These are phyloP conservation scores for Stellera chamaejasme DNA, from an alignment of 345 rosid species.

Conservation along the genomic window DNA sequence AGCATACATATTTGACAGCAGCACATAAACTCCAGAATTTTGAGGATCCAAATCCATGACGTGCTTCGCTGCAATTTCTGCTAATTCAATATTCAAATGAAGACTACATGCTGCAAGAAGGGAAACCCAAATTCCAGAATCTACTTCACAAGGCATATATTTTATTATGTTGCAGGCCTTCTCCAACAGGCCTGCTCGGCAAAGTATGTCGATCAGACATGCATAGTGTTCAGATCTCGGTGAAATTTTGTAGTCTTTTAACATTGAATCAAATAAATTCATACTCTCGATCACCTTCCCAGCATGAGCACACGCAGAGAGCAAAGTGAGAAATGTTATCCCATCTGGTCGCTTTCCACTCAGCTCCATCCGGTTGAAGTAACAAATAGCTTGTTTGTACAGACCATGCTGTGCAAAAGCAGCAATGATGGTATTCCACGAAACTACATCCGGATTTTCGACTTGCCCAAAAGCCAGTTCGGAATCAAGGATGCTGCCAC, in stretches of 20 bases:
- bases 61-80: slow-evolving; percentile 21
- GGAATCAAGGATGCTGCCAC: slow-evolving; percentile 23
- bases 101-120: slow-evolving; percentile 23
- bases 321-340: slow-evolving; percentile 25
- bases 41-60: slow-evolving; percentile 18
- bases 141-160: slow-evolving; percentile 20
- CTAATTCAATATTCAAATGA: slow-evolving; percentile 22
- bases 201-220: slow-evolving; percentile 22
- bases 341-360: slow-evolving; percentile 20
- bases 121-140: slow-evolving; percentile 18
- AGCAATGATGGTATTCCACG: slow-evolving; percentile 24
- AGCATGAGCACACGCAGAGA: slow-evolving; percentile 24
- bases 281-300: slow-evolving; percentile 21
- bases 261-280: slow-evolving; percentile 18
- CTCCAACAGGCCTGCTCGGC: slow-evolving; percentile 29
- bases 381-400: slow-evolving; percentile 15
- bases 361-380: slow-evolving; percentile 14
- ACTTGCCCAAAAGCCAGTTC: slow-evolving; percentile 23
- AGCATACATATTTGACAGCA: slow-evolving; percentile 30
- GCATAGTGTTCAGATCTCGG: slow-evolving; percentile 21
- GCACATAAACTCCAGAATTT: slow-evolving; percentile 18
- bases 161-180: slow-evolving; percentile 19
- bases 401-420: slow-evolving; percentile 25
- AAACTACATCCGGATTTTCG: slow-evolving; percentile 14
- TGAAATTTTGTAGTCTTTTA: slow-evolving; percentile 11